Evolutionary conservation across 257 asterid genomes (phyloP), one percentile per base, ranked within the genome.

Genomic region (Parsonsia alboflavescens): DNA sequence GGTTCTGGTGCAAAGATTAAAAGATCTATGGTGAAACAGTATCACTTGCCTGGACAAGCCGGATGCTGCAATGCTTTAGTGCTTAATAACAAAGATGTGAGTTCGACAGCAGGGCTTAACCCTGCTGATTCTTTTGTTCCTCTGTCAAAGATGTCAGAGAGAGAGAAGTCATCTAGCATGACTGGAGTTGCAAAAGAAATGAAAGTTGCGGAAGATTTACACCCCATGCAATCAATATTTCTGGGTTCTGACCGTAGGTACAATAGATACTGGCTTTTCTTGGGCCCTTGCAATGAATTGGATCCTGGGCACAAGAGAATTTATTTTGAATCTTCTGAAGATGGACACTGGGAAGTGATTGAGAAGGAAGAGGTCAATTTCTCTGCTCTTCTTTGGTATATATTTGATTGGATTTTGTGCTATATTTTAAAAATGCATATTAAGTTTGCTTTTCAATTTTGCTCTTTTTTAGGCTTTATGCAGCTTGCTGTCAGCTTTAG

Each of bases 211-310:
- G 86, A 79, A 24, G 63, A 80, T 75, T 76, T 88, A 66, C 99
- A 95, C 79, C 88, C 99, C 49, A 92, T 95, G 99, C 98, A 95
- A 86, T 92, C 98, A 72, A 86, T 95, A 80, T 95, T 82, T 80
- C 87, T 95, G 71, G 99, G 99, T 66, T 91, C 98, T 61, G 99
- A 95, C 84, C 97, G 98, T 75, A 89, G 99, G 86, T 95, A 92
- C 85, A 95, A 95, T 80, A 89, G 93, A 85, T 95, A 95, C 85
- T 95, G 99, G 99, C 82, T 95, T 69, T 91, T 95, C 85, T 85
- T 95, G 89, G 99, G 99, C 57, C 99, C 99, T 81, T 95, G 99
- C 83, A 84, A 86, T 84, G 96, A 86, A 71, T 74, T 67, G 71
- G 99, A 95, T 86, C 96, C 97, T 73, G 99, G 99, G 50, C 99